Conservation (phyloP, 441 rosid genomes). For the Adansonia grandidieri region DNA sequence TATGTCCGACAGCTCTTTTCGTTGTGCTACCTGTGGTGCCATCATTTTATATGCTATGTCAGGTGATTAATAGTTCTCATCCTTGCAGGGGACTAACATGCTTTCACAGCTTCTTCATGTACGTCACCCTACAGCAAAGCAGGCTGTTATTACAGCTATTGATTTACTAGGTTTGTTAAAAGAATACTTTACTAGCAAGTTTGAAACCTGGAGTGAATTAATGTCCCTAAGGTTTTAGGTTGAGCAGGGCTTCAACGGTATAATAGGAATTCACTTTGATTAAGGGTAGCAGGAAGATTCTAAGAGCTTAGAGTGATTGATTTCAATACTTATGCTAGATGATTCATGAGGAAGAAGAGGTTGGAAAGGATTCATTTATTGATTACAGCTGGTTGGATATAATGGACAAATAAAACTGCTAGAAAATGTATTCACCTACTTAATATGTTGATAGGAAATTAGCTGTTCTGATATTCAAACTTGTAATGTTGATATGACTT, state of each 20-base stretch:
- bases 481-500: conserved; percentile 26
- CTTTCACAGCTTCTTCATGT: conserved; percentile 99
- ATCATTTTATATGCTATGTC: conserved; percentile 9
- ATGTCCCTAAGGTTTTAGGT: background rate
- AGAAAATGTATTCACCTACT: conserved; percentile 5
- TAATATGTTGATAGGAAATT: background rate
- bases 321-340: conserved; percentile 7
- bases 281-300: conserved; percentile 7
- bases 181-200: conserved; percentile 5
- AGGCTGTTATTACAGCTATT: conserved; percentile 98
- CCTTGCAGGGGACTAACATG: conserved; percentile 97
- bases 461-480: conserved; percentile 16
- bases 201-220: background rate
- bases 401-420: conserved; percentile 12
- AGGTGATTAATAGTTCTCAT: conserved; percentile 35
- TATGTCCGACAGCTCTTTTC: conserved; percentile 23
- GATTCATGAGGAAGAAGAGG: conserved; percentile 11
- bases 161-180: conserved; percentile 83
- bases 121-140: conserved; percentile 90
- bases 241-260: background rate
- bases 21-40: background rate
- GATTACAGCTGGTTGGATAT: conserved; percentile 5
- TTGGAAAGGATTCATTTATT: conserved; percentile 16
- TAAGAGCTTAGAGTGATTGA: conserved; percentile 3
- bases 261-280: conserved; percentile 10